Evolutionary conservation across 2,329 filamentous ascomycete species (phyloP).

Genomic region (Arthroderma sp.): DNA sequence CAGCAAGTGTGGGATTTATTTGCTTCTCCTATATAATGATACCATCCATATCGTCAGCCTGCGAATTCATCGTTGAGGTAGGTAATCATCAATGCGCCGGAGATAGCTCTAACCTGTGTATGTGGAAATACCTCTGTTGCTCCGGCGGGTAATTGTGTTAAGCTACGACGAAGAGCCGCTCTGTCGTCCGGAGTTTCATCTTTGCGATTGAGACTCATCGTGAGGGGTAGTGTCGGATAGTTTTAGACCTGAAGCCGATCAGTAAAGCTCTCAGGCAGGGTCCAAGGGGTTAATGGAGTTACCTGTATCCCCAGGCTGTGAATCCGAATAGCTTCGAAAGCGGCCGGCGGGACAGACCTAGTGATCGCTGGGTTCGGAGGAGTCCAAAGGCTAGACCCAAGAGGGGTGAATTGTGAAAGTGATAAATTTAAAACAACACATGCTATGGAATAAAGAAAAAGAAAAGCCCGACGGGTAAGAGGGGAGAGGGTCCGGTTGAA

Average conservation of each 20-base stretch:
- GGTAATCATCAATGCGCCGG: neutral
- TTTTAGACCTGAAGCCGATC: neutral
- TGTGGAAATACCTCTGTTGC: neutral
- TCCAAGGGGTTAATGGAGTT: neutral
- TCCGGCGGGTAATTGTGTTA: neutral
- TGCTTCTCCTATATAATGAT: neutral
- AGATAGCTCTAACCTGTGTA: neutral
- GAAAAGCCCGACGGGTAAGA: neutral
- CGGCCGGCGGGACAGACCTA: neutral
- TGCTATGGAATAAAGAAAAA: slow-evolving; percentile 6
- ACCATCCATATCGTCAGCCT: neutral
- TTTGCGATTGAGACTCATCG: slow-evolving; percentile 10
- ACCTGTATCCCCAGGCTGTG: neutral
- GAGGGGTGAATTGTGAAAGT: neutral
- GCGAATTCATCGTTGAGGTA: neutral
- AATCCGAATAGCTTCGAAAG: neutral
- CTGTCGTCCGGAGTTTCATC: slow-evolving; percentile 3
- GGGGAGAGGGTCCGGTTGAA: neutral
- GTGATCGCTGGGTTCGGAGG: neutral
- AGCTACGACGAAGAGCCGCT: neutral
- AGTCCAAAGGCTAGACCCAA: neutral
- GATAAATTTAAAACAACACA: slow-evolving; percentile 3
- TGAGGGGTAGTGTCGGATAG: neutral
- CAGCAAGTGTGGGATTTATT: neutral
- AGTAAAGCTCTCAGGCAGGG: neutral